Percentiles rank a stretch among this genome's conserved stretches.
Conservation (phyloP, 805 yeast species). For the Candida silvicultrix region DNA sequence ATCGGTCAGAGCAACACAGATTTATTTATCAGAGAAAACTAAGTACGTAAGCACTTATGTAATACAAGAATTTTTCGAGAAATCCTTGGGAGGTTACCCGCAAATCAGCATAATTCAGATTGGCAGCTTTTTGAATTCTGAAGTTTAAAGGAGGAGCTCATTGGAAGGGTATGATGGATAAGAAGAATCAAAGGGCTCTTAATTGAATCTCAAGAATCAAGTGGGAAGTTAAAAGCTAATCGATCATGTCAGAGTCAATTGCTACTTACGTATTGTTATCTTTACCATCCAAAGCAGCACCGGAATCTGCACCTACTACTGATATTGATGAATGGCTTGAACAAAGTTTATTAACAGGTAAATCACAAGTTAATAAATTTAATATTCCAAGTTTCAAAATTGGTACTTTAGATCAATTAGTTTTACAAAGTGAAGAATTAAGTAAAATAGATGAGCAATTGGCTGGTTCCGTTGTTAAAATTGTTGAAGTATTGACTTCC, state of each 20-base stretch:
- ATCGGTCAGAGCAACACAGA: not conserved
- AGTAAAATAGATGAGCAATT: slow-evolving; percentile 77
- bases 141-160: not conserved
- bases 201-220: not conserved
- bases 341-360: slow-evolving; percentile 48
- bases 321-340: slow-evolving; percentile 47
- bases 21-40: not conserved
- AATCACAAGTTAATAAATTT: slow-evolving; percentile 48
- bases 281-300: slow-evolving; percentile 47
- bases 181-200: too few species aligned
- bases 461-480: slow-evolving; percentile 60
- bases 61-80: too few species aligned
- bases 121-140: not conserved
- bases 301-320: slow-evolving; percentile 40
- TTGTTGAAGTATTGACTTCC: slow-evolving; percentile 62
- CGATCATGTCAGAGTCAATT: slow-evolving; percentile 23
- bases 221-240: too few species aligned
- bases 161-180: too few species aligned
- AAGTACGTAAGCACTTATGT: too few species aligned
- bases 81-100: too few species aligned
- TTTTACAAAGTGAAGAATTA: slow-evolving; percentile 86
- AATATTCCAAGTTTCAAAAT: slow-evolving; percentile 82
- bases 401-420: slow-evolving; percentile 89
- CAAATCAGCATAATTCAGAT: not conserved
- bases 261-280: slow-evolving; percentile 49